These are phyloP conservation scores for Cadophora luteo-olivacea DNA, from an alignment of 2,329 filamentous ascomycete species.

Conservation along the genomic window DNA sequence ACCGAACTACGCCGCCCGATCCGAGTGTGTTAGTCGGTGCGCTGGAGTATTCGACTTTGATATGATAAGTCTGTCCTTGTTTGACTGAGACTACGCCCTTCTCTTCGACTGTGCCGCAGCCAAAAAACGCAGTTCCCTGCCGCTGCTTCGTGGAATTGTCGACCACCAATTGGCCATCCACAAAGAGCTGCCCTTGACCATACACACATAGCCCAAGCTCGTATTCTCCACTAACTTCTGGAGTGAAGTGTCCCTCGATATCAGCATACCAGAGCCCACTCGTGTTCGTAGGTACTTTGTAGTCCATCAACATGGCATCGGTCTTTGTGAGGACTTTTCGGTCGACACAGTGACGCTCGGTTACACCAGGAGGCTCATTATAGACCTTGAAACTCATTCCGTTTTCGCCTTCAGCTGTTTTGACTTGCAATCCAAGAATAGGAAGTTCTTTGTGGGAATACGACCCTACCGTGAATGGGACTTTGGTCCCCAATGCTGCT, in stretches of 20 bases:
- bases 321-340: constrained; percentile 52
- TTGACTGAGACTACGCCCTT: constrained; percentile 32
- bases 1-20: constrained; percentile 51
- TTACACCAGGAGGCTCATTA: constrained; percentile 58
- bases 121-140: constrained; percentile 40
- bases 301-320: constrained; percentile 56
- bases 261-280: constrained; percentile 46
- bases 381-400: constrained; percentile 66
- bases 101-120: constrained; percentile 42
- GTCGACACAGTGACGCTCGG: constrained; percentile 57
- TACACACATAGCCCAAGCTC: constrained; percentile 42
- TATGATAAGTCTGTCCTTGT: constrained; percentile 35
- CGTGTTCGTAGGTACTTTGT: constrained; percentile 49
- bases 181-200: constrained; percentile 43
- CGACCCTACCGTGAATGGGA: constrained; percentile 62
- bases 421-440: constrained; percentile 58
- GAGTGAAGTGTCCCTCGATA: constrained; percentile 40
- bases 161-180: constrained; percentile 45
- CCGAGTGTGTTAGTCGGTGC: constrained; percentile 62
- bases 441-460: constrained; percentile 70
- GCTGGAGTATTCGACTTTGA: constrained; percentile 54
- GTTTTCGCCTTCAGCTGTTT: constrained; percentile 55
- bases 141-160: constrained; percentile 43
- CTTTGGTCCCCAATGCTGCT: constrained; percentile 50
- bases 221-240: constrained; percentile 36